Evolutionary conservation across 1,284 basidiomycete genomes (phyloP).

Genomic region (Sanguinoderma infundibulare): DNA sequence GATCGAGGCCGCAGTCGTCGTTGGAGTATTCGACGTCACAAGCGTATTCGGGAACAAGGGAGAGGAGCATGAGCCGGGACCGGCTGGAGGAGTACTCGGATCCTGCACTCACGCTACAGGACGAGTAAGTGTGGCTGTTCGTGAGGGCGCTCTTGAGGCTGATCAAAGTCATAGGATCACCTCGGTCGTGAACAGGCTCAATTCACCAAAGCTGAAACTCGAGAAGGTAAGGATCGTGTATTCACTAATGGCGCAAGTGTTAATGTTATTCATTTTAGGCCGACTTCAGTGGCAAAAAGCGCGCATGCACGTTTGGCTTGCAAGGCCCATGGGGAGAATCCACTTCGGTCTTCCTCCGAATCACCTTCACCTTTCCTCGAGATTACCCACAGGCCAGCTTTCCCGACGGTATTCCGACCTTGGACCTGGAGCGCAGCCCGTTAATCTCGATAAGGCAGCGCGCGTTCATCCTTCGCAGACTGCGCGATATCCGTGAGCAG

Average conservation of each 20-base stretch:
- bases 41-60: slow-evolving; percentile 14
- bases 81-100: slow-evolving; percentile 48
- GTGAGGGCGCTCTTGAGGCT: background rate
- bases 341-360: slow-evolving; percentile 81
- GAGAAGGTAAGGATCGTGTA: slow-evolving; percentile 65
- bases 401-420: slow-evolving; percentile 70
- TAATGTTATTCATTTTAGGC: slow-evolving; percentile 51
- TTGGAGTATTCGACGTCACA: slow-evolving; percentile 22
- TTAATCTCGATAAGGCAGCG: slow-evolving; percentile 79
- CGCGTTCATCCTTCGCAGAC: slow-evolving; percentile 75
- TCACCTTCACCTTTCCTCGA: slow-evolving; percentile 90
- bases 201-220: slow-evolving; percentile 76
- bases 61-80: slow-evolving; percentile 49
- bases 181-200: slow-evolving; percentile 73
- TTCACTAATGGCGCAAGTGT: background rate
- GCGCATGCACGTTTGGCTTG: slow-evolving; percentile 85
- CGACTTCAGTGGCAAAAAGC: slow-evolving; percentile 72
- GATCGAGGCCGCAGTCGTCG: slow-evolving; percentile 29
- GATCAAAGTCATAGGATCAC: slow-evolving; percentile 64
- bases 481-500: slow-evolving; percentile 72
- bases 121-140: slow-evolving; percentile 63
- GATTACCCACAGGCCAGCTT: slow-evolving; percentile 73
- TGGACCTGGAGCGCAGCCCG: slow-evolving; percentile 85
- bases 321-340: slow-evolving; percentile 91
- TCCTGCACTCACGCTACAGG: slow-evolving; percentile 66